These are phyloP conservation scores for Colletotrichum chlorophyti DNA, from an alignment of 2,329 filamentous ascomycete genomes.

Conservation along the genomic window DNA sequence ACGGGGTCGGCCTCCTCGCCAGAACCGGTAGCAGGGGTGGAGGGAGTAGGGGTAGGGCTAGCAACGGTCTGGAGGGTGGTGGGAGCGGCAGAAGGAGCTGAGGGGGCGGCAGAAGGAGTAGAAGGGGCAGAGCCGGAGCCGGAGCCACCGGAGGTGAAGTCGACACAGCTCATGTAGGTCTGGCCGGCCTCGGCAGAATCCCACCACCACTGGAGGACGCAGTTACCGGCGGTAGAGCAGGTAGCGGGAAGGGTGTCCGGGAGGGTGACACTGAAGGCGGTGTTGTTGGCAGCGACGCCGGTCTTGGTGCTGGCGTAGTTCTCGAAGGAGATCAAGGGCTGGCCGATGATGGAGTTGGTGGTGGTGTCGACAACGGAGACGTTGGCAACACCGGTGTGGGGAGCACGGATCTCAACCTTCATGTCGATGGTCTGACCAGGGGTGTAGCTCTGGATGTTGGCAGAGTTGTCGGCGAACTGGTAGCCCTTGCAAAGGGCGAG, in stretches of 20 bases:
- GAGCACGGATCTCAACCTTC: constrained; percentile 45
- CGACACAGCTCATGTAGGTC: constrained; percentile 69
- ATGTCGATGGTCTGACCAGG: constrained; percentile 45
- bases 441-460: constrained; percentile 34
- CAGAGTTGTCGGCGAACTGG: constrained; percentile 38
- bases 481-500: constrained; percentile 45
- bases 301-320: constrained; percentile 39
- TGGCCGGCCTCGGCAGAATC: constrained; percentile 61
- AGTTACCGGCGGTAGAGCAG: constrained; percentile 56
- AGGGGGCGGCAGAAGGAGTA: not conserved
- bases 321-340: constrained; percentile 52
- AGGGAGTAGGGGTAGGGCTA: constrained; percentile 10
- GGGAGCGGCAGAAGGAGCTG: constrained; percentile 2
- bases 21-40: constrained; percentile 6
- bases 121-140: constrained; percentile 7
- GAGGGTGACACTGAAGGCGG: constrained; percentile 61
- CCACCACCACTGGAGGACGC: constrained; percentile 69
- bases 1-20: constrained; percentile 10
- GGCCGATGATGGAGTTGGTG: constrained; percentile 54
- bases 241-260: constrained; percentile 51
- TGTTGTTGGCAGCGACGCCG: constrained; percentile 31
- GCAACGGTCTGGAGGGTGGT: constrained; percentile 20
- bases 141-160: constrained; percentile 49
- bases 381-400: constrained; percentile 47
- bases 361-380: constrained; percentile 55